These are phyloP conservation scores for Primulina huaijiensis DNA, from an alignment of 257 asterid species.

Conservation along the genomic window DNA sequence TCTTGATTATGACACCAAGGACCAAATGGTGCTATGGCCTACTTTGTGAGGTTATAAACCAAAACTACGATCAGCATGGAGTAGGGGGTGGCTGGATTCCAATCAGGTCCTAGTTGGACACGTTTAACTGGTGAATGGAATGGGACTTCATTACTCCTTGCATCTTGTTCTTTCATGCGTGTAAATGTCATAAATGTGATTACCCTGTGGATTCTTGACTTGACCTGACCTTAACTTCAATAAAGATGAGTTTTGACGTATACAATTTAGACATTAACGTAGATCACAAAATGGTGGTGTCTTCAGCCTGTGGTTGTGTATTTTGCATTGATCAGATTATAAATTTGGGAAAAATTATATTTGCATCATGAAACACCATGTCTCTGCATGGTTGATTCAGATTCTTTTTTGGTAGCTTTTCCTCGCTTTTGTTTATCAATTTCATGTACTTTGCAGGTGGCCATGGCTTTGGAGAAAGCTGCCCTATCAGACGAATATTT, in stretches of 20 bases:
- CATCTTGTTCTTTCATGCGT: background rate
- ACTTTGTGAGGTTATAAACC: background rate
- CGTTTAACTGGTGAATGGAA: background rate
- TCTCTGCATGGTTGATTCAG: background rate
- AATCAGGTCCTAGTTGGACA: background rate
- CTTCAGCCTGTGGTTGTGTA: background rate
- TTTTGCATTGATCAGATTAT: background rate
- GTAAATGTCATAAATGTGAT: background rate
- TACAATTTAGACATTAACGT: background rate
- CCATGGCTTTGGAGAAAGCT: constrained; percentile 93
- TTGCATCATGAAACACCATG: background rate
- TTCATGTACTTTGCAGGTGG: constrained; percentile 60
- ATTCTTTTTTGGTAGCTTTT: background rate
- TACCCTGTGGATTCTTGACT: background rate
- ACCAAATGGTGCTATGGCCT: background rate
- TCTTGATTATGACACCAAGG: background rate
- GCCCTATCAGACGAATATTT: constrained; percentile 92
- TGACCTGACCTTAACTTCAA: too few species aligned
- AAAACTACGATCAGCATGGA: background rate
- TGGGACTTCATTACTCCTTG: background rate
- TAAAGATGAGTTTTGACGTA: background rate
- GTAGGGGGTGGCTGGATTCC: background rate
- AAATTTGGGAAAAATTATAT: background rate
- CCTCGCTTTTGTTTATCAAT: constrained; percentile 15
- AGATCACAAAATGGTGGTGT: background rate